Conservation (phyloP, 2,329 filamentous ascomycete genomes). For the Chaetomiaceae sp. region DNA sequence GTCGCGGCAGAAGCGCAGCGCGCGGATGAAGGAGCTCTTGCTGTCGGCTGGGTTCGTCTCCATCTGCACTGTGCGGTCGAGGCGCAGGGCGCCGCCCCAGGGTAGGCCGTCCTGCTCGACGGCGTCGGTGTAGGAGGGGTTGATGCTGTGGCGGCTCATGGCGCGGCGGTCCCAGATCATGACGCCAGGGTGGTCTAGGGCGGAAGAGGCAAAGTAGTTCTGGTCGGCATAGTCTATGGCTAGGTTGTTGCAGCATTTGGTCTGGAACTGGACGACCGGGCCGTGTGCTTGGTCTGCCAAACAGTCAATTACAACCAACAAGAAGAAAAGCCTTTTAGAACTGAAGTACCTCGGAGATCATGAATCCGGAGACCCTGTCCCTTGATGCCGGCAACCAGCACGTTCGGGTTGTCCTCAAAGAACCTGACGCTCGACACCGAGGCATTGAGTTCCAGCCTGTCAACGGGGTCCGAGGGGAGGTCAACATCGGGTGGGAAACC, state of each 20-base stretch:
- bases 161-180: conserved; percentile 74
- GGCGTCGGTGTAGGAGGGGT: conserved; percentile 51
- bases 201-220: conserved; percentile 80
- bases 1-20: conserved; percentile 59
- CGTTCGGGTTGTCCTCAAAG: conserved; percentile 71
- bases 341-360: conserved; percentile 65
- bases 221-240: conserved; percentile 75
- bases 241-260: conserved; percentile 65
- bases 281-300: conserved; percentile 42
- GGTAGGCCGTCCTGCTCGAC: conserved; percentile 58
- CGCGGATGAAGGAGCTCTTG: conserved; percentile 58
- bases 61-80: conserved; percentile 54
- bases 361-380: conserved; percentile 71
- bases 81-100: conserved; percentile 57
- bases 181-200: conserved; percentile 67
- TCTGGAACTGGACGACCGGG: conserved; percentile 56
- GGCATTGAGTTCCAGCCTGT: conserved; percentile 60
- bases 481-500: conserved; percentile 49
- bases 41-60: conserved; percentile 51
- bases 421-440: conserved; percentile 81
- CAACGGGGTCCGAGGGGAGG: conserved; percentile 51
- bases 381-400: conserved; percentile 70
- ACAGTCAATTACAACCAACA: conserved; percentile 1
- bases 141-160: conserved; percentile 49
- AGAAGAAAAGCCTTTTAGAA: not conserved